These are phyloP conservation scores for Chrysanthemum makinoi DNA, from an alignment of 129 eudicot genomes.

Conservation along the genomic window DNA sequence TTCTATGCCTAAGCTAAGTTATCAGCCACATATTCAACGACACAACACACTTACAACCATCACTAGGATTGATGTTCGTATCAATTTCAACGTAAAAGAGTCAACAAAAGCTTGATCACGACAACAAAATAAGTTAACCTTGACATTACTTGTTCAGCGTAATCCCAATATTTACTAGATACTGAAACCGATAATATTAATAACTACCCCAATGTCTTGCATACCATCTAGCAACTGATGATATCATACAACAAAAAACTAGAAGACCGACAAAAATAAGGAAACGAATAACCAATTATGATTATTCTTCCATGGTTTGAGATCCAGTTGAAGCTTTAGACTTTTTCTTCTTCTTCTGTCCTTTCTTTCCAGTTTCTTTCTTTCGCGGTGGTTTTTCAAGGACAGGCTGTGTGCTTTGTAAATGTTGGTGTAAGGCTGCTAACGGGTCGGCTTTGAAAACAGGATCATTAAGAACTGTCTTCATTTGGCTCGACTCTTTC, in stretches of 20 bases:
- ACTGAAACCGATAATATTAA: neutral
- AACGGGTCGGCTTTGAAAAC: conserved; percentile 73
- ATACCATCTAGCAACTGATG: conserved; percentile 15
- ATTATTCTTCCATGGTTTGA: conserved; percentile 63
- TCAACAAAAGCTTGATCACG: neutral
- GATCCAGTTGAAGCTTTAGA: conserved; percentile 47
- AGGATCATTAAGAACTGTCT: conserved; percentile 59
- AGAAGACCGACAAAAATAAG: conserved; percentile 5
- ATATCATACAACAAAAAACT: conserved; percentile 17
- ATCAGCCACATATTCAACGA: neutral
- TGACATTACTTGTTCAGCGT: neutral
- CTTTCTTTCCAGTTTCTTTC: conserved; percentile 44
- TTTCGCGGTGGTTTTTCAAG: conserved; percentile 47
- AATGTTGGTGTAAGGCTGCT: conserved; percentile 78
- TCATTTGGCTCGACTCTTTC: conserved; percentile 69
- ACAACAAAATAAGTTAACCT: neutral
- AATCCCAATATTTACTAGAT: conserved; percentile 24
- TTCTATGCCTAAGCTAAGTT: neutral
- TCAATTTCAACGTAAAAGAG: neutral
- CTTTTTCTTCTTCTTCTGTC: conserved; percentile 43
- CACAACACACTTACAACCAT: neutral
- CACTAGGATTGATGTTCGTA: neutral
- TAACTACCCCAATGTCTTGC: conserved; percentile 2
- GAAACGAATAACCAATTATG: neutral
- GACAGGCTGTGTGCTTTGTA: conserved; percentile 77